phyloP scores from a whole-genome alignment of 805 yeast genomes.

The Scheffersomyces coipomensis region DNA sequence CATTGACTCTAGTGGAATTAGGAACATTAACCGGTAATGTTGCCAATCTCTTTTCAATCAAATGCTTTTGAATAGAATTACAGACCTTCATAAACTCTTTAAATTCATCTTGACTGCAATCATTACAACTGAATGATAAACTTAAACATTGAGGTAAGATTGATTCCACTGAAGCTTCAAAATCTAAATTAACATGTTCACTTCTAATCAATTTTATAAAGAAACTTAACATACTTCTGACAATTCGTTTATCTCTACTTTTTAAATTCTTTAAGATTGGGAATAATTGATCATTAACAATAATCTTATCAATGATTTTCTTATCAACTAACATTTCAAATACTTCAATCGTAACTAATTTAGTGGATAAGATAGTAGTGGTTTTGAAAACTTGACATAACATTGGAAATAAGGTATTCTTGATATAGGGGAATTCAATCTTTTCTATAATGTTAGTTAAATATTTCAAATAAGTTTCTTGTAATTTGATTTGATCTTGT shows the following conservation, averaged over 20 bases:
- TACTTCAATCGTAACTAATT: conserved; percentile 61
- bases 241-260: conserved; percentile 68
- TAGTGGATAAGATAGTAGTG: conserved; percentile 80
- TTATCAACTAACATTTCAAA: conserved; percentile 56
- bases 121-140: conserved; percentile 37
- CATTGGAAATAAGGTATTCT: conserved; percentile 72
- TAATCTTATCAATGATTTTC: conserved; percentile 66
- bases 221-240: conserved; percentile 45
- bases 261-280: conserved; percentile 76
- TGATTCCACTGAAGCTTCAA: conserved; percentile 26
- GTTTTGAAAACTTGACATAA: conserved; percentile 73
- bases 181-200: conserved; percentile 26
- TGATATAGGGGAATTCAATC: conserved; percentile 67
- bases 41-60: conserved; percentile 17
- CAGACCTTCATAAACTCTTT: conserved; percentile 21
- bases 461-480: conserved; percentile 51
- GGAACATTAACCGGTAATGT: conserved; percentile 12
- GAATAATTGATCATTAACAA: conserved; percentile 74
- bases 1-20: background rate
- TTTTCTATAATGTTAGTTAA: conserved; percentile 40
- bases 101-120: conserved; percentile 35
- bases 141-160: conserved; percentile 30
- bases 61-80: conserved; percentile 17
- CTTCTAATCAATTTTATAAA: conserved; percentile 51
- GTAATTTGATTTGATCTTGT: conserved; percentile 38